Evolutionary conservation across 768 basidiomycete species (phyloP), one percentile per base, ranked within the genome.

Genomic region (Leccinum rimulosum): DNA sequence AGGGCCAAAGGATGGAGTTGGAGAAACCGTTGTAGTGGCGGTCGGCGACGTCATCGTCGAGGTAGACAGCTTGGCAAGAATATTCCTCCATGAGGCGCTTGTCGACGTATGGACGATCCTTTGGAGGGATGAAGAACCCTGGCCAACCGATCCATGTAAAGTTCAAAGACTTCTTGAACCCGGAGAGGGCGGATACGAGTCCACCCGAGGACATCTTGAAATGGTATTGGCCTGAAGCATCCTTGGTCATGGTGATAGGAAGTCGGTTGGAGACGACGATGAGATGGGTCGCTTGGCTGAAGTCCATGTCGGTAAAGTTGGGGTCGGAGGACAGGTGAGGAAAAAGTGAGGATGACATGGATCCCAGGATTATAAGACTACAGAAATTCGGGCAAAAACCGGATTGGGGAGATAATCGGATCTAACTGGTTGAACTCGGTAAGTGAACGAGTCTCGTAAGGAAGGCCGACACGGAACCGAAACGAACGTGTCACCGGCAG

Each of bases 141-240:
- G 93, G 89, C 93, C 93, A 97, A 58, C 92, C 91, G 67, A 97
- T 95, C 93, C 96, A 98, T 25, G 93, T 97, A 77, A 99, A 98
- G 73, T 84, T 88, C 82, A 98, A 88, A 36, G 90, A 94, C 78
- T 97, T 98, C 79, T 99, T 99, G 84, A 95, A 96, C 50, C 97
- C 96, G 25, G 91, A 90, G 64, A 99, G 87, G 60, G 97, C 97
- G 55, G 92, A 95, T 62, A 98, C 97, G 61, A 99, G 90, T 56
- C 97, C 97, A 30, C 97, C 97, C 3, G 93, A 95, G 60, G 93
- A 95, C 95, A 98, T 97, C 81, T 96, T 91, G 85, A 97, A 98
- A 79, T 95, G 92, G 75, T 95, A 98, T 74, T 96, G 88, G 71
- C 95, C 95, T 54, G 80, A 77, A 14, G 84, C 87, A 84, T 98